These are phyloP conservation scores for Fusarium sambucinum DNA, from an alignment of 2,329 filamentous ascomycete genomes.

Conservation along the genomic window DNA sequence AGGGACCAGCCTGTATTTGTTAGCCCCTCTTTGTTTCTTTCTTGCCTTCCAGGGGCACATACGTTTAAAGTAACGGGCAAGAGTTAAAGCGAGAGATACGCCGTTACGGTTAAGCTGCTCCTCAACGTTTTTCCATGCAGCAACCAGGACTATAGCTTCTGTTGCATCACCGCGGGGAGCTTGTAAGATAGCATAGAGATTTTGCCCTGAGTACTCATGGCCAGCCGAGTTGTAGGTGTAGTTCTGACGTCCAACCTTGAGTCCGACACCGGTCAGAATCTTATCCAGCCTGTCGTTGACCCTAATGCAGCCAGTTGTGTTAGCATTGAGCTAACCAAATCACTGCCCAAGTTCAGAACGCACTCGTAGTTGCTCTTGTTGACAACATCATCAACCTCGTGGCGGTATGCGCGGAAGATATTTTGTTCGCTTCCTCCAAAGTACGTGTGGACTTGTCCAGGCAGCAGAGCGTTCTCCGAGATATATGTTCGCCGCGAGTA, in stretches of 20 bases:
- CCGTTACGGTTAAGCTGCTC: constrained; percentile 86
- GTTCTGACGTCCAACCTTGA: constrained; percentile 89
- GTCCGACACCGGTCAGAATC: constrained; percentile 80
- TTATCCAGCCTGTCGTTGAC: constrained; percentile 78
- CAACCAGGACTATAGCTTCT: constrained; percentile 93
- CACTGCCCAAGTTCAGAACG: constrained; percentile 35
- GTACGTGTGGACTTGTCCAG: constrained; percentile 97
- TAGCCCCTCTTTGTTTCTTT: constrained; percentile 21
- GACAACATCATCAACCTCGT: constrained; percentile 78
- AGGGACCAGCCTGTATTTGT: constrained; percentile 82
- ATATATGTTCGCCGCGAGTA: constrained; percentile 96
- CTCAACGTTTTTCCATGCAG: constrained; percentile 86
- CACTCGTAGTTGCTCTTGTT: constrained; percentile 66
- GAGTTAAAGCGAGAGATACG: constrained; percentile 84
- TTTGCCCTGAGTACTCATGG: constrained; percentile 80
- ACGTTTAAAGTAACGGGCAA: constrained; percentile 95
- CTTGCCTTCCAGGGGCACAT: constrained; percentile 36
- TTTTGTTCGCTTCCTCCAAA: constrained; percentile 97
- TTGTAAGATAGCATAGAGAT: constrained; percentile 92
- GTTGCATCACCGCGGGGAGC: constrained; percentile 96
- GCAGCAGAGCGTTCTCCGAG: constrained; percentile 94
- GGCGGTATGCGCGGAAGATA: constrained; percentile 88
- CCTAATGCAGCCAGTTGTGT: constrained; percentile 50
- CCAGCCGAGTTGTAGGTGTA: constrained; percentile 88
- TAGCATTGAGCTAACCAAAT: not conserved